Evolutionary conservation across 1,284 basidiomycete genomes (phyloP), one percentile per base, ranked within the genome.

Genomic region (Papiliotrema fonsecae): DNA sequence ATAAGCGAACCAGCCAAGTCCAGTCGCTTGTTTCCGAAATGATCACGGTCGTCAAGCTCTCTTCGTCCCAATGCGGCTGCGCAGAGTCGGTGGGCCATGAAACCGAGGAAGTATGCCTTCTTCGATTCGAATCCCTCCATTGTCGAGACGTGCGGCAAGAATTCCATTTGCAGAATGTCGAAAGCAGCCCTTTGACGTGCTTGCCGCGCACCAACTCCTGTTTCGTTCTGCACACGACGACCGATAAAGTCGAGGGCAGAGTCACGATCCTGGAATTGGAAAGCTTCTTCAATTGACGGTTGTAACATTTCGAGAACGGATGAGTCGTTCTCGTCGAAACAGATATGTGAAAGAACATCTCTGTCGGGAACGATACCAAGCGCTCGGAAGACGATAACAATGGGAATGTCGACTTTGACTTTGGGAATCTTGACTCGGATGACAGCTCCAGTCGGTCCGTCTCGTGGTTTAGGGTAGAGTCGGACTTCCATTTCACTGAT

Each of bases 21-120:
- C 56, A 98, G 78, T 44, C 94, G 84, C 77, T 99, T 99, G 77
- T 97, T 97, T 47, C 94, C 94, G 65, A 98, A 98, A 75, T 99
- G 96, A 77, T 99, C 94, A 77, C 94, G 90, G 76, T 99, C 94
- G 69, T 99, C 94, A 34, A 98, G 79, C 69, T 98, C 96, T 64
- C 96, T 81, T 49, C 96, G 81, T 68, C 97, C 93, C 62, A 98
- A 75, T 16, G 92, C 92, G 35, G 96, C 93, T 16, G 97, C 82
- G 5, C 97, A 77, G 24, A 99, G 79, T 51, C 96, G 85, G 76
- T 98, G 94, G 43, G 97, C 88, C 94, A 99, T 99, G 75, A 97
- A 98, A n/a, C 96, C 96, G 56, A 98, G 92, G 81, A 98, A 99
- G 76, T 93, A 98, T 2, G 96, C 96, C 74, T 99, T 99, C 78